Evolutionary conservation across 805 yeast genomes (phyloP).

Genomic region (Pichia exigua): DNA sequence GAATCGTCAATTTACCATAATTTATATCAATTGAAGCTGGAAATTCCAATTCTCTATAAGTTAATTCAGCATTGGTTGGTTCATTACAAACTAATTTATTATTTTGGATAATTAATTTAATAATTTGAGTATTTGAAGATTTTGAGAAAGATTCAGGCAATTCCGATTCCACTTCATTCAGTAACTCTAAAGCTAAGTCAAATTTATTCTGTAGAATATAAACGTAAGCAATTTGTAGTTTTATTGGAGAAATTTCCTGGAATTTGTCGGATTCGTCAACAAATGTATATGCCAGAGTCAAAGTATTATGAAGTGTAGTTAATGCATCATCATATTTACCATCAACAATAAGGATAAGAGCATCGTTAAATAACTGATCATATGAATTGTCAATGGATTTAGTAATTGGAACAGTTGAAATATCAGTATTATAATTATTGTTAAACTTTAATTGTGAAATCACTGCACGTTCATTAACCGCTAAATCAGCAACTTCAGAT

Average conservation of each 20-base stretch:
- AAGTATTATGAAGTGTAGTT: conserved; percentile 38
- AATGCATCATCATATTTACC: conserved; percentile 35
- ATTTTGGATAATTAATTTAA: conserved; percentile 30
- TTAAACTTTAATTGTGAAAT: conserved; percentile 37
- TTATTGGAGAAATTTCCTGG: conserved; percentile 52
- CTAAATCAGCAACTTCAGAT: conserved; percentile 43
- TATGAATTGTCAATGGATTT: conserved; percentile 28
- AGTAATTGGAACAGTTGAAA: conserved; percentile 10
- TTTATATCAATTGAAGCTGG: conserved; percentile 24
- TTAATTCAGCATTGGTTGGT: conserved; percentile 15
- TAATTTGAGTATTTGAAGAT: conserved; percentile 35
- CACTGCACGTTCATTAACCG: conserved; percentile 63
- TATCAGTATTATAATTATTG: conserved; percentile 3
- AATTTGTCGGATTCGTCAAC: conserved; percentile 40
- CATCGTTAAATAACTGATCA: conserved; percentile 54
- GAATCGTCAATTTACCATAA: conserved; percentile 28
- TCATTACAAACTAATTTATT: conserved; percentile 32
- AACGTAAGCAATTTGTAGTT: conserved; percentile 52
- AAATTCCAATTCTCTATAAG: conserved; percentile 25
- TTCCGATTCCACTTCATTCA: conserved; percentile 28
- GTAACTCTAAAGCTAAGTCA: conserved; percentile 30
- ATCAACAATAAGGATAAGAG: conserved; percentile 40
- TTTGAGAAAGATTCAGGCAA: conserved; percentile 2
- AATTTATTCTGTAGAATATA: conserved; percentile 32
- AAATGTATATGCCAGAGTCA: conserved; percentile 32